Conservation (phyloP, 768 basidiomycete genomes). For the Pleurotus giganteus region DNA sequence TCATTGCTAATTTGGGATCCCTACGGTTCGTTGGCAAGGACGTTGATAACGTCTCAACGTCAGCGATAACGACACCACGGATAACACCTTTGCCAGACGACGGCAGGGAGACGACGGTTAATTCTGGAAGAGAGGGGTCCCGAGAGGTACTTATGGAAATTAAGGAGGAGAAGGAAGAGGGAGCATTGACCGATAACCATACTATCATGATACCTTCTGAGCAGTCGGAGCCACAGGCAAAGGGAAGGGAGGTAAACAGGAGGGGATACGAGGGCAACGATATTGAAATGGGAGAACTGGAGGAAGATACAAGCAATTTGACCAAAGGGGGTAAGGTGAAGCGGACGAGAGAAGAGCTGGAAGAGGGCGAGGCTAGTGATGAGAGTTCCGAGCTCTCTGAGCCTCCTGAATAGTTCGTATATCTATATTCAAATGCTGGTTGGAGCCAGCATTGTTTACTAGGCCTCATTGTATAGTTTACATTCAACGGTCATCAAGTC, state of each 20-base stretch:
- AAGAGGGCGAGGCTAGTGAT: constrained; percentile 87
- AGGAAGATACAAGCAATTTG: constrained; percentile 58
- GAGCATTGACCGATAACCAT: constrained; percentile 17
- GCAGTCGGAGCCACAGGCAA: background rate
- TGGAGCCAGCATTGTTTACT: constrained; percentile 14
- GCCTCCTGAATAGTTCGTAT: constrained; percentile 53
- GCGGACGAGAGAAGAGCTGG: constrained; percentile 61
- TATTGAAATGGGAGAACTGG: constrained; percentile 91
- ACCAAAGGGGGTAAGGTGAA: constrained; percentile 48
- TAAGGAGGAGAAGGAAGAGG: constrained; percentile 35
- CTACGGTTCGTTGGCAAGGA: constrained; percentile 73
- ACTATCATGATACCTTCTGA: background rate
- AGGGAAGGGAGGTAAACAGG: constrained; percentile 12
- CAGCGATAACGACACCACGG: constrained; percentile 40
- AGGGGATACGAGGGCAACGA: constrained; percentile 54
- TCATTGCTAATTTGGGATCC: constrained; percentile 59
- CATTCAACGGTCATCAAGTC: constrained; percentile 76
- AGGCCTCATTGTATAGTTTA: constrained; percentile 26
- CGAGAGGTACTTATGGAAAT: constrained; percentile 30
- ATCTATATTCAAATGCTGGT: too few species aligned
- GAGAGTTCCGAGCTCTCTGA: constrained; percentile 77
- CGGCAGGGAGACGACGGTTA: constrained; percentile 16
- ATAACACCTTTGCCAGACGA: constrained; percentile 50
- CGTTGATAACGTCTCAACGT: constrained; percentile 40
- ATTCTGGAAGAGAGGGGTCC: constrained; percentile 16